Base-by-base conservation (phyloP, 768 basidiomycete genomes). In the Rhizopogon salebrosus region DNA sequence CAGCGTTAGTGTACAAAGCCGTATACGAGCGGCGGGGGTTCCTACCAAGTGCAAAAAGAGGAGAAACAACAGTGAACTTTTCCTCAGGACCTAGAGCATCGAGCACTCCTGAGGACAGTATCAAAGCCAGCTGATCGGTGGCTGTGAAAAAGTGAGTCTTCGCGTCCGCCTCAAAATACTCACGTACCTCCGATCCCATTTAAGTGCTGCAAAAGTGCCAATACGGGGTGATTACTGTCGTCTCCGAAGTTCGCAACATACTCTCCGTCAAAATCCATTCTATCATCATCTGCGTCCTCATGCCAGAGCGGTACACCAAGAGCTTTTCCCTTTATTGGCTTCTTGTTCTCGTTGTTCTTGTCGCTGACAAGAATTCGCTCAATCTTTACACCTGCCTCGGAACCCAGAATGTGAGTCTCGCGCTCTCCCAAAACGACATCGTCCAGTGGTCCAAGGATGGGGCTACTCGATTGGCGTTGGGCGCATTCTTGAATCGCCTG, bases 71-170 rank as follows among this genome's bases (percentile, higher is more conserved):
- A 24, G 54, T 60, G 3, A 63, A 41, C 41, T 68, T 50, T 39
- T 70, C 60, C 29, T 62, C 59, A 18, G 67, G 53, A 20, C 68
- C 66, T 27, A 75, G 57, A 41, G 53, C 64, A 22, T 60, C 58
- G 41, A 85, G 62, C 24, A 72, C 55, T n/a, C 78, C 74, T 35
- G 70, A 68, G 35, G 70, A 66, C 4, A 86, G 64, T 7, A 80
- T 52, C 20, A 76, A 55, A 16, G 63, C 60, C 23, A 78, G 65
- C 38, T 70, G 70, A 8, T 56, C 50, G 13, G 65, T 41, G 58
- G 81, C 84, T 85, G 41, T 16, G 22, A 38, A 38, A 16, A 3
- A 4, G 34, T 38, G 6, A 38, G 55, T 18, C 59, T 38, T 24
- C 6, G 23, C 13, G 26, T 34, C 5, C 26, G 49, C 14, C 57